Evolutionary conservation across 192 early-diverging fungal genomes (phyloP).

Genomic region (Backusella australiensis): DNA sequence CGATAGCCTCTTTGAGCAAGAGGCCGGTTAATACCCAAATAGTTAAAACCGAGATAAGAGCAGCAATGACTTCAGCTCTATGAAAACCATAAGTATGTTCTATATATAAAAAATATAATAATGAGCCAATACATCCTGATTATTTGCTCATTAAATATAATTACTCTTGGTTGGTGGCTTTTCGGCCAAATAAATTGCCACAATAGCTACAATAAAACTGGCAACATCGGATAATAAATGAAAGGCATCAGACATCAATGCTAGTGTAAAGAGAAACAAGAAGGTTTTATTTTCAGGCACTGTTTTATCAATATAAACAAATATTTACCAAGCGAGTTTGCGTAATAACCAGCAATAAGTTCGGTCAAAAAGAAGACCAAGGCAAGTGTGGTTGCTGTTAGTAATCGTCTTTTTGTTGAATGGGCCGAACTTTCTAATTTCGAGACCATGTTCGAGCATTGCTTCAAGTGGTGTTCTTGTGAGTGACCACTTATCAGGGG

Average conservation of each 20-base stretch:
- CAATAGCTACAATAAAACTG: conserved; percentile 70
- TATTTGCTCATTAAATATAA: too few relatives aligned
- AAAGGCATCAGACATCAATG: conserved; percentile 75
- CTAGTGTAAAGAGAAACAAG: conserved; percentile 20
- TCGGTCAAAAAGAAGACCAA: conserved; percentile 66
- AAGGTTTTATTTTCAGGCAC: not conserved
- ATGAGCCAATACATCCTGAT: too few relatives aligned
- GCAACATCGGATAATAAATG: conserved; percentile 72
- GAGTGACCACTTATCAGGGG: not conserved
- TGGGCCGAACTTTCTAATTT: not conserved
- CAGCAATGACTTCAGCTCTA: conserved; percentile 78
- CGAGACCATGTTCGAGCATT: conserved; percentile 21
- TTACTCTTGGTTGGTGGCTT: conserved; percentile 60
- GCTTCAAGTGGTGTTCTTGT: not conserved
- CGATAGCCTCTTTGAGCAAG: conserved; percentile 68
- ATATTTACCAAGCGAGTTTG: conserved; percentile 45
- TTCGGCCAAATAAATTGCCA: conserved; percentile 62
- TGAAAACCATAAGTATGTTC: conserved; percentile 73
- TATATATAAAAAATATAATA: conserved; percentile 2
- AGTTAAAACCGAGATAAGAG: conserved; percentile 66
- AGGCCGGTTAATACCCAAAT: conserved; percentile 76
- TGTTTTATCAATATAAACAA: not conserved
- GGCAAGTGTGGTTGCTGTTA: conserved; percentile 56
- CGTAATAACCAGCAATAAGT: conserved; percentile 56
- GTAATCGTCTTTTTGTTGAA: conserved; percentile 41